Percentiles rank a stretch among this genome's conserved stretches.
phyloP scores from a whole-genome alignment of 441 rosid genomes.

The Oxalis stricta region DNA sequence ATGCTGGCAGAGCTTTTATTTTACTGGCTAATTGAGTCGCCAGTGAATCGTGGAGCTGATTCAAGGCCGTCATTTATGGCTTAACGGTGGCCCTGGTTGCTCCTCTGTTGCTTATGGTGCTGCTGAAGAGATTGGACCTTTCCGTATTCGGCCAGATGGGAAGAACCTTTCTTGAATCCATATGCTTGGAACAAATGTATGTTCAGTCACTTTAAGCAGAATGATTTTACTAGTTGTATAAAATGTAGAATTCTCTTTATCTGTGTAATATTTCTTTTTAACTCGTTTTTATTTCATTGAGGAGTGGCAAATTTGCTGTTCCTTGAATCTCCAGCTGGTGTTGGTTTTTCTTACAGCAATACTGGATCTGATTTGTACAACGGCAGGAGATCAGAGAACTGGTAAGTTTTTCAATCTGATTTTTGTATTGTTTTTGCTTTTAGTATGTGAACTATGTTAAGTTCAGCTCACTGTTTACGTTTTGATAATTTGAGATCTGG shows the following conservation, averaged over 20 bases:
- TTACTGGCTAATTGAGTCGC: constrained; percentile 89
- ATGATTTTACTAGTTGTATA: background rate
- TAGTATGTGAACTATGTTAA: too few relatives aligned
- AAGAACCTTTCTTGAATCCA: constrained; percentile 62
- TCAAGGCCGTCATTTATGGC: constrained; percentile 80
- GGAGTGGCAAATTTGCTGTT: constrained; percentile 87
- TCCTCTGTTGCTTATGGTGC: constrained; percentile 83
- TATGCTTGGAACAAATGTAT: constrained; percentile 77
- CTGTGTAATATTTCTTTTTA: background rate
- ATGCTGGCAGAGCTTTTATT: constrained; percentile 85
- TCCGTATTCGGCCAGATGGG: constrained; percentile 63
- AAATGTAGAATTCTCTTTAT: too few relatives aligned
- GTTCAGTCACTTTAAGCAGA: background rate
- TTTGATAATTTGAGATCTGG: constrained; percentile 5
- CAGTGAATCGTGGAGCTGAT: constrained; percentile 38
- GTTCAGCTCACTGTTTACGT: too few relatives aligned
- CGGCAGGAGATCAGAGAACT: constrained; percentile 70
- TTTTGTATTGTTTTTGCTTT: background rate
- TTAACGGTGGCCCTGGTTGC: constrained; percentile 96
- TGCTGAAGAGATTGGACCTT: constrained; percentile 88
- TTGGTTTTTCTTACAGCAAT: constrained; percentile 86
- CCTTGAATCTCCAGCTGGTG: constrained; percentile 96
- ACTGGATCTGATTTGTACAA: constrained; percentile 70
- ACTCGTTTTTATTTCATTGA: background rate
- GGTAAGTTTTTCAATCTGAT: constrained; percentile 24